phyloP scores from a whole-genome alignment of 1,139 yeast species.

The Diutina catenulata region DNA sequence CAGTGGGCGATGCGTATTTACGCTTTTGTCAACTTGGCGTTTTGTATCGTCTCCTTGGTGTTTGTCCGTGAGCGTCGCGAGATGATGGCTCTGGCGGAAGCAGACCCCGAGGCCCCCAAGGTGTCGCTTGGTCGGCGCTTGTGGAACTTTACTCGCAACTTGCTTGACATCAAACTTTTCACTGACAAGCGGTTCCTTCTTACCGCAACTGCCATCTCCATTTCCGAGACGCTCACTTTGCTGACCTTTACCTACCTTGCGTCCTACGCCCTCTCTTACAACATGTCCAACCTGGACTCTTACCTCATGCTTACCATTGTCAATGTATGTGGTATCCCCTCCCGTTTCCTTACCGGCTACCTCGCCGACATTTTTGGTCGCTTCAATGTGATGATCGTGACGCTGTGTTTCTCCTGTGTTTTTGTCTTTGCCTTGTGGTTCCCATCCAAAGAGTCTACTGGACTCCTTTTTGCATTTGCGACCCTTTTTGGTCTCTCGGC shows the following conservation, averaged over 20 bases:
- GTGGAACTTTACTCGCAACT: not conserved
- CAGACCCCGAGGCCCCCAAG: not conserved
- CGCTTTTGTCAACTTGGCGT: constrained; percentile 3
- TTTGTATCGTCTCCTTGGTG: not conserved
- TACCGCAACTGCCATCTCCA: constrained; percentile 29
- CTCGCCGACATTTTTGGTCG: constrained; percentile 22
- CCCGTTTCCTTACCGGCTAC: constrained; percentile 26
- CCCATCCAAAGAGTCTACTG: constrained; percentile 18
- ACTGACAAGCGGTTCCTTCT: constrained; percentile 27
- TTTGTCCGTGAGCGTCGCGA: not conserved
- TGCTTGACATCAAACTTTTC: constrained; percentile 28
- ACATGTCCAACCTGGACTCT: constrained; percentile 5
- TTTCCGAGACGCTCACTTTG: constrained; percentile 37
- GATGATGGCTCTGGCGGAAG: not conserved
- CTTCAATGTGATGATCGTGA: constrained; percentile 26
- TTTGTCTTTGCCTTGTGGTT: constrained; percentile 35
- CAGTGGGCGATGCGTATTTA: constrained; percentile 51
- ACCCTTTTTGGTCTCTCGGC: constrained; percentile 19
- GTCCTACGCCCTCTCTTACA: constrained; percentile 7
- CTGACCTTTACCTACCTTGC: constrained; percentile 16
- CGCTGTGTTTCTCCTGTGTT: constrained; percentile 24
- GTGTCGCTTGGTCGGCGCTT: not conserved
- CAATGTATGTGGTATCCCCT: constrained; percentile 35
- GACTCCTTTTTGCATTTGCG: constrained; percentile 15
- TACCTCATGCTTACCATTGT: constrained; percentile 23